Evolutionary conservation across 768 basidiomycete species (phyloP).

Genomic region (Boletellus ananas): DNA sequence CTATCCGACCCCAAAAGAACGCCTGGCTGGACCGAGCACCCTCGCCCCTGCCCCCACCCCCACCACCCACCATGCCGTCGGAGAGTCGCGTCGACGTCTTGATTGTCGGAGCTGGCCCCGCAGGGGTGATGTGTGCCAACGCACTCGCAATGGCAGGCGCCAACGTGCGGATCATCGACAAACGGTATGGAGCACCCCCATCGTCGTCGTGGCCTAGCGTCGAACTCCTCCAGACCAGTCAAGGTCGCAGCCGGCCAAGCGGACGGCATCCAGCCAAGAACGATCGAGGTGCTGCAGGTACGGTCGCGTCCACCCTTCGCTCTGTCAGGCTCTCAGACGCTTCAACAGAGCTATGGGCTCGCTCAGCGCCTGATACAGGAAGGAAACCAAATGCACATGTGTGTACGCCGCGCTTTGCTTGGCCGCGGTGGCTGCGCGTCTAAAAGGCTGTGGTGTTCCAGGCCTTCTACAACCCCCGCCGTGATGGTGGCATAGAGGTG

Average conservation of each 20-base stretch:
- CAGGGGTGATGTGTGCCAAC: slow-evolving; percentile 67
- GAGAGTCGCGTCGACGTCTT: slow-evolving; percentile 43
- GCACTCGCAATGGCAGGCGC: slow-evolving; percentile 43
- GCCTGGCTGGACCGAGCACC: neutral
- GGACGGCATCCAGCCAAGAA: slow-evolving; percentile 54
- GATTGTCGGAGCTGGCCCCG: slow-evolving; percentile 48
- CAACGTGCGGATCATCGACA: slow-evolving; percentile 46
- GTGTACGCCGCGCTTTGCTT: slow-evolving; percentile 39
- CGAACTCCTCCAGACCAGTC: slow-evolving; percentile 30
- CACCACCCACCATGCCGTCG: slow-evolving; percentile 13
- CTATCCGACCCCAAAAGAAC: no score
- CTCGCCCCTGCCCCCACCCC: neutral
- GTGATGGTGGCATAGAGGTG: slow-evolving; percentile 61
- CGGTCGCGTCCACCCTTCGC: neutral
- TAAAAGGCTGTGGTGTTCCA: slow-evolving; percentile 21
- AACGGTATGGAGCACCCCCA: slow-evolving; percentile 30
- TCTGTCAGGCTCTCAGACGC: neutral
- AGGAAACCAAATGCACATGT: slow-evolving; percentile 66
- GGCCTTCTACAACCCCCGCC: slow-evolving; percentile 73
- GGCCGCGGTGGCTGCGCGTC: no score
- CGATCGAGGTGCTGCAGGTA: slow-evolving; percentile 53
- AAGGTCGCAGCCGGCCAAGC: slow-evolving; percentile 48
- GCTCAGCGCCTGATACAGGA: slow-evolving; percentile 59
- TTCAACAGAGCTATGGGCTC: slow-evolving; percentile 67
- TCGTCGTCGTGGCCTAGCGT: neutral